Conservation (phyloP, 345 rosid species). For the Populus pruinosa region DNA sequence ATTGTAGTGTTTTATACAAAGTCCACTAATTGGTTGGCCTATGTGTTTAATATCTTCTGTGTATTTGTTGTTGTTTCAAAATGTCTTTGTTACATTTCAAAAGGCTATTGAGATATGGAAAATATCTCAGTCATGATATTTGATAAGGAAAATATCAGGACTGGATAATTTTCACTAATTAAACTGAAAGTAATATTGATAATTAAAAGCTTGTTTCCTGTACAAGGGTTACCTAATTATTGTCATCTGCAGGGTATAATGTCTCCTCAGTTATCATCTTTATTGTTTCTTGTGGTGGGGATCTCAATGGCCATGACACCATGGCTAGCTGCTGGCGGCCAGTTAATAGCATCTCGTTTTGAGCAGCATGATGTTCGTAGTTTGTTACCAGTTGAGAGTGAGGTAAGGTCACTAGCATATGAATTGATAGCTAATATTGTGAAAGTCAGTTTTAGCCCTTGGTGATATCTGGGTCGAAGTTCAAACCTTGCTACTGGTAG, state of each 20-base stretch:
- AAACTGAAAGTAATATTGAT: not conserved
- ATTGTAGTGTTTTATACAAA: slow-evolving; percentile 1
- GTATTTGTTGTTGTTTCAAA: slow-evolving; percentile 7
- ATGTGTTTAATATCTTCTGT: not conserved
- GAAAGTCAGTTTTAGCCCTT: not conserved
- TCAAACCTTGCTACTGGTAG: slow-evolving; percentile 2
- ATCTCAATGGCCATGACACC: slow-evolving; percentile 98
- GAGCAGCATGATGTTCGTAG: slow-evolving; percentile 96
- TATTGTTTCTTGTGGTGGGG: slow-evolving; percentile 94
- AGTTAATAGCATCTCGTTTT: slow-evolving; percentile 90
- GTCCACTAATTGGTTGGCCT: not conserved
- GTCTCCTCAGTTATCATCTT: slow-evolving; percentile 87
- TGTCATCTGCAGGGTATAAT: slow-evolving; percentile 75
- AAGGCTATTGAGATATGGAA: not conserved
- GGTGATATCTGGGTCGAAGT: not conserved
- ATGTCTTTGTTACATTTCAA: not conserved
- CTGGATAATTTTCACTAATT: slow-evolving; percentile 1
- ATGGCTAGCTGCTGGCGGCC: slow-evolving; percentile 99
- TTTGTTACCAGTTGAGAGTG: slow-evolving; percentile 90
- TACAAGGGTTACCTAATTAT: slow-evolving; percentile 13
- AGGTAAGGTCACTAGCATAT: slow-evolving; percentile 47
- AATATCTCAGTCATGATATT: not conserved
- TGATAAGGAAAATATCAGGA: not conserved
- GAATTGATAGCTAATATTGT: slow-evolving; percentile 1
- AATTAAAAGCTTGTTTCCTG: not conserved